phyloP scores from a whole-genome alignment of 441 rosid species.

The Adansonia rubrostipa region DNA sequence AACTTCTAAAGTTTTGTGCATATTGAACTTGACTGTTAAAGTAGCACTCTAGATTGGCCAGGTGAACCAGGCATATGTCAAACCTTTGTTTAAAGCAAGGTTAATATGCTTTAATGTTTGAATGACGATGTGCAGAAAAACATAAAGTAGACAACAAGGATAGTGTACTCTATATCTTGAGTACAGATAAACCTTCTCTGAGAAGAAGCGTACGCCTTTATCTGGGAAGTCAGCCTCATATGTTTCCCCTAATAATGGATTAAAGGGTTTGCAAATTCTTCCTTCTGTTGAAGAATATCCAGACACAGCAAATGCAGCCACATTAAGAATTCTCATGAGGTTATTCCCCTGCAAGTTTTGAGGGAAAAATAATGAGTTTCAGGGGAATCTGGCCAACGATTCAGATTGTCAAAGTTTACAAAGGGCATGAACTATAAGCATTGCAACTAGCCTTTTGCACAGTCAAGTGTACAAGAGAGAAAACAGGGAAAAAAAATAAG shows the following conservation, averaged over 20 bases:
- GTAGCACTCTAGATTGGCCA: background rate
- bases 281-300: constrained; percentile 95
- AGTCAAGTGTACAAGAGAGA: background rate
- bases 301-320: constrained; percentile 92
- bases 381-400: background rate
- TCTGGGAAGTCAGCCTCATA: constrained; percentile 89
- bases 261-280: constrained; percentile 84
- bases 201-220: constrained; percentile 75
- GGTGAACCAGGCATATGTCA: background rate
- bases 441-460: constrained; percentile 16
- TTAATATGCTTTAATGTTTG: background rate
- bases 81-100: background rate
- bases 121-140: background rate
- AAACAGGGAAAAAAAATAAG: background rate
- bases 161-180: background rate
- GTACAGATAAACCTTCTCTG: constrained; percentile 67
- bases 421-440: background rate
- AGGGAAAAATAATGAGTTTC: background rate
- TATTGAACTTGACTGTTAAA: background rate
- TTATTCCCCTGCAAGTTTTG: constrained; percentile 61
- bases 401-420: constrained; percentile 15
- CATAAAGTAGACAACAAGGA: background rate
- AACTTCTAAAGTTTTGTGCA: background rate
- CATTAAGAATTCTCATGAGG: constrained; percentile 81
- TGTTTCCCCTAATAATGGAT: constrained; percentile 90